Conservation (phyloP, 495 filamentous ascomycete genomes). For the Penicillium paxilli region DNA sequence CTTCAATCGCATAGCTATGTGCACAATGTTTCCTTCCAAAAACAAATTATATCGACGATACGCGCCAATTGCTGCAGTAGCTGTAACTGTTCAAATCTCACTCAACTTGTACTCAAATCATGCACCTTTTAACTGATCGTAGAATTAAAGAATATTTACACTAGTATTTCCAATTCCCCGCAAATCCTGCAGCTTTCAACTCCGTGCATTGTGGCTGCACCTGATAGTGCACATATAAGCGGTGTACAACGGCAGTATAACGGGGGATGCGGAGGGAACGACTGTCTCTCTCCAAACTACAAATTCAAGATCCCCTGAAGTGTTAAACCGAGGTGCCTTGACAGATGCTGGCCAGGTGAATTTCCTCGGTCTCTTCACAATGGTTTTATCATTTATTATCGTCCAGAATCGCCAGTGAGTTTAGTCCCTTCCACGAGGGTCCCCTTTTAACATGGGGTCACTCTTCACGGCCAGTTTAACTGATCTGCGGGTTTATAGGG, state of each 20-base stretch:
- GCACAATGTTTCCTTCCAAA: constrained; percentile 1
- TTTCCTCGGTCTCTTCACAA: constrained; percentile 31
- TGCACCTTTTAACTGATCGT: background rate
- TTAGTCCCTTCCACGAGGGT: background rate
- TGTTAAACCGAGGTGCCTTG: constrained; percentile 9
- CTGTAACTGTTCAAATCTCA: background rate
- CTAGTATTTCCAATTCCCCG: background rate
- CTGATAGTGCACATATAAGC: constrained; percentile 7
- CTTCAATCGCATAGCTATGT: background rate
- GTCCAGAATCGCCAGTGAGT: constrained; percentile 95
- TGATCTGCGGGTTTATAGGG: constrained; percentile 56
- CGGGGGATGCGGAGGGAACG: constrained; percentile 16
- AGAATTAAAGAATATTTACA: background rate
- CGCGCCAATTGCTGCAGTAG: background rate
- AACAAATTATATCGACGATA: background rate
- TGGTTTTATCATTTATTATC: constrained; percentile 93
- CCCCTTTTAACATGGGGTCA: background rate
- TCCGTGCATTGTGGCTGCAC: too few species aligned
- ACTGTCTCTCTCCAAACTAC: constrained; percentile 14
- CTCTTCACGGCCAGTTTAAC: background rate
- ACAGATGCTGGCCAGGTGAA: constrained; percentile 24
- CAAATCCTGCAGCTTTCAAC: background rate
- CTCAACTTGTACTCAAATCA: too few species aligned
- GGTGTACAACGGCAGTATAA: constrained; percentile 37
- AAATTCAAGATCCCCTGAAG: constrained; percentile 8